These are phyloP conservation scores for Scheffersomyces insectosa DNA, from an alignment of 1,139 yeast genomes.

Conservation along the genomic window DNA sequence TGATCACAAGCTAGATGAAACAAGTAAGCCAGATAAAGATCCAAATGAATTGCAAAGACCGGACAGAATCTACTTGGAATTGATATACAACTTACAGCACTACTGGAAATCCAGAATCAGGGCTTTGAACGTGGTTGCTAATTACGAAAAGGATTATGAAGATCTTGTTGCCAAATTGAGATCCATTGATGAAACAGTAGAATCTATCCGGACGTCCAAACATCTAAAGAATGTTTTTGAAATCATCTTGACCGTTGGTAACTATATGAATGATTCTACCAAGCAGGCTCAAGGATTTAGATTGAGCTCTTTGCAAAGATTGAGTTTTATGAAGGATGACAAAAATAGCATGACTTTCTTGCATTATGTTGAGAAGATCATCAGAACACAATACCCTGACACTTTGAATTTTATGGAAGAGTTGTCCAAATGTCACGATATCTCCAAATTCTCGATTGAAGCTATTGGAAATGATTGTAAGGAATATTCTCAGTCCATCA, in stretches of 20 bases:
- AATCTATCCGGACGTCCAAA: conserved; percentile 56
- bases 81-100: conserved; percentile 72
- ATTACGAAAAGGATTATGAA: conserved; percentile 70
- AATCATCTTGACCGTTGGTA: conserved; percentile 78
- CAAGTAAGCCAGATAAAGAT: conserved; percentile 67
- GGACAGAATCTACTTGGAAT: conserved; percentile 71
- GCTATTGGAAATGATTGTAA: conserved; percentile 63
- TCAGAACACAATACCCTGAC: conserved; percentile 69
- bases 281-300: conserved; percentile 83
- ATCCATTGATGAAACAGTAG: conserved; percentile 64
- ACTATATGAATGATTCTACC: conserved; percentile 77
- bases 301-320: conserved; percentile 69
- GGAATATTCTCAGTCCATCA: conserved; percentile 55
- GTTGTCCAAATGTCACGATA: conserved; percentile 56
- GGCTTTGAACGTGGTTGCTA: conserved; percentile 59
- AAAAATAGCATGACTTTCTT: conserved; percentile 77
- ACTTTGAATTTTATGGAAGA: conserved; percentile 61
- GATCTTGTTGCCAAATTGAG: conserved; percentile 63
- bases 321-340: conserved; percentile 75
- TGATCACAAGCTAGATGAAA: conserved; percentile 39
- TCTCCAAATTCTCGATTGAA: conserved; percentile 68
- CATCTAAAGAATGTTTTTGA: conserved; percentile 68
- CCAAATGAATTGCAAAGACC: conserved; percentile 74
- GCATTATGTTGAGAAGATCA: conserved; percentile 75
- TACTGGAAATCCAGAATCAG: conserved; percentile 82